Conservation (phyloP, 176 grass and related monocot genomes). For the Bothriochloa decipiens region DNA sequence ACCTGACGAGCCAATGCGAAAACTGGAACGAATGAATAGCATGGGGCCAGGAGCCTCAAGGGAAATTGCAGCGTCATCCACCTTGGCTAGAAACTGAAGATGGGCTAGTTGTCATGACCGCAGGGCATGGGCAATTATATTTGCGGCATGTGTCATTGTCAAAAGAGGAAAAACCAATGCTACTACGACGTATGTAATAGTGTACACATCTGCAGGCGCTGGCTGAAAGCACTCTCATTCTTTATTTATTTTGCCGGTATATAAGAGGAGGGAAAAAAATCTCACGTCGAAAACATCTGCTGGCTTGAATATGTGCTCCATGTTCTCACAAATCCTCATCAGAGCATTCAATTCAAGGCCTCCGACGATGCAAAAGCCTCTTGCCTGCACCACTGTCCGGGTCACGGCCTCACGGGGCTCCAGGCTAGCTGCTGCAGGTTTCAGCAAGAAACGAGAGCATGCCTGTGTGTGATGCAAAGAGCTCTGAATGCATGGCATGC, state of each 20-base stretch:
- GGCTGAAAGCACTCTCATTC: neutral
- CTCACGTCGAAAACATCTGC: neutral
- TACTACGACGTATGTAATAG: too few species aligned
- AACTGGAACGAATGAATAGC: neutral
- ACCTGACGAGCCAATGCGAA: neutral
- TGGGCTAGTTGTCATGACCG: neutral
- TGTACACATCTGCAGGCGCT: neutral
- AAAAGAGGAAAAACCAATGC: neutral
- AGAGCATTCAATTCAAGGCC: slow-evolving; percentile 32
- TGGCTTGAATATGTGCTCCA: neutral
- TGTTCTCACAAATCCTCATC: neutral
- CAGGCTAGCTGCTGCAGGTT: neutral
- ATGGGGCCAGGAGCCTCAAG: neutral
- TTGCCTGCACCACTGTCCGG: neutral
- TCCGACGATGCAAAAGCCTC: neutral
- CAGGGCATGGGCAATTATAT: neutral
- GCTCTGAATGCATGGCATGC: too few species aligned
- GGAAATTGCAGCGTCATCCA: neutral
- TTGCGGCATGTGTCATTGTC: neutral
- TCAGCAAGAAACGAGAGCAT: neutral
- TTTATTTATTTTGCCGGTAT: neutral
- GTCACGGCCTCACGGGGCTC: neutral
- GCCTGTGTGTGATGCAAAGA: too few species aligned
- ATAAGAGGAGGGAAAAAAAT: neutral
- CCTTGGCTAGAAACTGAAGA: slow-evolving; percentile 2